Percentiles rank a stretch among this genome's conserved stretches.
Conservation (phyloP, 306 rosid genomes). For the Adenanthera pavonina region DNA sequence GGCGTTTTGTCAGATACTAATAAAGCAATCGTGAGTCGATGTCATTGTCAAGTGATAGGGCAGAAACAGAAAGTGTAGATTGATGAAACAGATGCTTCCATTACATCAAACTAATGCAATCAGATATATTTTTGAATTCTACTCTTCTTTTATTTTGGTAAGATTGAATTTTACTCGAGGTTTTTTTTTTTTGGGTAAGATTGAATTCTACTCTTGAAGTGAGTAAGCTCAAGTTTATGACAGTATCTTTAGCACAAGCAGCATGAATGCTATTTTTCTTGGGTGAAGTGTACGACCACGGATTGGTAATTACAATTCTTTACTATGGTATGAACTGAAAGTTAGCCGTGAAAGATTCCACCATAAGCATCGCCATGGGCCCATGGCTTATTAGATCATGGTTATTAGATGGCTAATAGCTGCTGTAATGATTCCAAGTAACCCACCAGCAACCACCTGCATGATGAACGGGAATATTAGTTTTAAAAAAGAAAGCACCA, state of each 20-base stretch:
- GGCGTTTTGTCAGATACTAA: too few relatives aligned
- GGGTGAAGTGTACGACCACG: conserved; percentile 26
- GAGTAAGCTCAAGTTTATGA: conserved; percentile 34
- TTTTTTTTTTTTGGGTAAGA: too few relatives aligned
- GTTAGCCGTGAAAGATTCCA: conserved; percentile 35
- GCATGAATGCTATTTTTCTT: conserved; percentile 18
- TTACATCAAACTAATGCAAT: conserved; percentile 36
- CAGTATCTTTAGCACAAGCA: conserved; percentile 35
- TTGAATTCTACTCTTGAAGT: too few relatives aligned
- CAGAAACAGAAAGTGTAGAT: conserved; percentile 16
- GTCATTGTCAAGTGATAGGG: conserved; percentile 10
- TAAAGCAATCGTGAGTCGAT: neutral
- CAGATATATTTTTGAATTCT: conserved; percentile 39
- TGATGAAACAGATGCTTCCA: conserved; percentile 24
- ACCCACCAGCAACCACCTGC: conserved; percentile 92
- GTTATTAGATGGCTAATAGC: conserved; percentile 60
- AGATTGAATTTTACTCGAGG: too few relatives aligned
- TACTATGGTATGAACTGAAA: conserved; percentile 32
- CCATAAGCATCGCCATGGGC: conserved; percentile 41
- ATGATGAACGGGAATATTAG: conserved; percentile 38
- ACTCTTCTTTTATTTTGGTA: too few relatives aligned
- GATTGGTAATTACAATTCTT: conserved; percentile 41
- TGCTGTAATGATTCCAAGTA: conserved; percentile 76
- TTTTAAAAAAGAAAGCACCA: conserved; percentile 11
- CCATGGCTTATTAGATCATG: conserved; percentile 35